These are phyloP conservation scores for Panellus pusillus DNA, from an alignment of 768 basidiomycete genomes.

Conservation along the genomic window DNA sequence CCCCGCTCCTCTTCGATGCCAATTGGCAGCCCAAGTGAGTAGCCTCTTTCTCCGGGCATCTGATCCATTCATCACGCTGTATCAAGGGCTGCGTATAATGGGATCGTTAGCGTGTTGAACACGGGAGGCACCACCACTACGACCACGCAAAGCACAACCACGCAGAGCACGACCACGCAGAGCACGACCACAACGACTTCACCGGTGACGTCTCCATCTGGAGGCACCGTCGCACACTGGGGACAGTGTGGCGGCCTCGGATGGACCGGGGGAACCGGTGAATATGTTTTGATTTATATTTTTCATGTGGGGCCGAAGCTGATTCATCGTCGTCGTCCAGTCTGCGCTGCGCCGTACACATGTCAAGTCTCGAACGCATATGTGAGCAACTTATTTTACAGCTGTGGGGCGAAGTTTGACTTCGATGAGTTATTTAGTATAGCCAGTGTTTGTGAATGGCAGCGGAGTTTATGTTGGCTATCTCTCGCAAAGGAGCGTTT, in stretches of 20 bases:
- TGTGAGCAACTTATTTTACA: not conserved
- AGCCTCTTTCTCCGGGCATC: not conserved
- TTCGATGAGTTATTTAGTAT: no score
- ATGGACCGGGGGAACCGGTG: conserved; percentile 3
- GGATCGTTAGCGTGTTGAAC: conserved; percentile 27
- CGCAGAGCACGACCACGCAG: not conserved
- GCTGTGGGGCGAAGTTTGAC: no score
- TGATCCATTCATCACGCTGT: no score
- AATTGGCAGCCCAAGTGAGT: conserved; percentile 45
- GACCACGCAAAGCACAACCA: not conserved
- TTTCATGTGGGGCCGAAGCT: not conserved
- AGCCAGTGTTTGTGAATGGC: no score
- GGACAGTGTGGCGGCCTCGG: conserved; percentile 6
- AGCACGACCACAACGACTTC: conserved; percentile 1
- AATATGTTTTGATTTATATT: not conserved
- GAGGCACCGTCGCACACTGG: not conserved
- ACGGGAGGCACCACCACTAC: not conserved
- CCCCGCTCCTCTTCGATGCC: conserved; percentile 46
- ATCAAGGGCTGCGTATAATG: conserved; percentile 28
- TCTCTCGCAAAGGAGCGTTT: no score
- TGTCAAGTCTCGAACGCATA: not conserved
- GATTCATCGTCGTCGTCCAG: not conserved
- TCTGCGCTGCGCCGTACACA: not conserved
- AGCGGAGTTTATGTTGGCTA: no score
- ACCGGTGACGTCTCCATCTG: not conserved